phyloP scores from a whole-genome alignment of 306 rosid genomes.

The Quercus agrifolia region DNA sequence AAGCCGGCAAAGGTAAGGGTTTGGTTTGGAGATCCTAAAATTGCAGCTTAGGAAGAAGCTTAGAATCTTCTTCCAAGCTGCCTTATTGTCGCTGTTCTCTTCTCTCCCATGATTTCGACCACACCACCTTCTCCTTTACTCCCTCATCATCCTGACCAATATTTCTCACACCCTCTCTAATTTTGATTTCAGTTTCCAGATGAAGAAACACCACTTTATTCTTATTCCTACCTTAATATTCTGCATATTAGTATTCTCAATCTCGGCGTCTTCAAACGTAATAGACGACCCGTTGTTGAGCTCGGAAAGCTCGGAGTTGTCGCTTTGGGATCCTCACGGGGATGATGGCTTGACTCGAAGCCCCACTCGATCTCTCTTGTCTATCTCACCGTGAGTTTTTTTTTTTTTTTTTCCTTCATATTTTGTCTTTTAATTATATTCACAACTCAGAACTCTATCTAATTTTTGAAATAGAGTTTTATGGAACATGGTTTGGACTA shows the following conservation, averaged over 20 bases:
- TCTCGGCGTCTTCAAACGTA: slow-evolving; percentile 1
- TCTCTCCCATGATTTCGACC: not conserved
- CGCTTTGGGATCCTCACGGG: not conserved
- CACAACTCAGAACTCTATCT: not conserved
- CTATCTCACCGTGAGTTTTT: slow-evolving; percentile 44
- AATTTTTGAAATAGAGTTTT: not conserved
- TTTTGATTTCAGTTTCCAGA: not conserved
- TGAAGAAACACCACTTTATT: slow-evolving; percentile 25
- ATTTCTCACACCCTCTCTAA: not conserved
- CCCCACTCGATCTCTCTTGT: slow-evolving; percentile 47
- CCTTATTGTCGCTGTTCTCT: not conserved
- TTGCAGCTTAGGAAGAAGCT: slow-evolving; percentile 20
- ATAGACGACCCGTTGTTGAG: not conserved
- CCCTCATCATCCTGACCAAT: no score
- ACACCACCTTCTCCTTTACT: no score
- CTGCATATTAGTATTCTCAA: not conserved
- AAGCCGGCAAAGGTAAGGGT: no score
- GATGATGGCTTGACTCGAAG: slow-evolving; percentile 15
- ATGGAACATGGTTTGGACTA: not conserved
- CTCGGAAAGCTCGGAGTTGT: slow-evolving; percentile 2
- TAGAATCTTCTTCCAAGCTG: slow-evolving; percentile 30
- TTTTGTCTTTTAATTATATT: not conserved
- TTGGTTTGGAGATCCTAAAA: slow-evolving; percentile 24
- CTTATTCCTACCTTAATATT: not conserved
- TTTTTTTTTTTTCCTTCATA: not conserved